Base-by-base conservation (phyloP, 352 stramenopile genomes). In the Globisporangium apiculatum region DNA sequence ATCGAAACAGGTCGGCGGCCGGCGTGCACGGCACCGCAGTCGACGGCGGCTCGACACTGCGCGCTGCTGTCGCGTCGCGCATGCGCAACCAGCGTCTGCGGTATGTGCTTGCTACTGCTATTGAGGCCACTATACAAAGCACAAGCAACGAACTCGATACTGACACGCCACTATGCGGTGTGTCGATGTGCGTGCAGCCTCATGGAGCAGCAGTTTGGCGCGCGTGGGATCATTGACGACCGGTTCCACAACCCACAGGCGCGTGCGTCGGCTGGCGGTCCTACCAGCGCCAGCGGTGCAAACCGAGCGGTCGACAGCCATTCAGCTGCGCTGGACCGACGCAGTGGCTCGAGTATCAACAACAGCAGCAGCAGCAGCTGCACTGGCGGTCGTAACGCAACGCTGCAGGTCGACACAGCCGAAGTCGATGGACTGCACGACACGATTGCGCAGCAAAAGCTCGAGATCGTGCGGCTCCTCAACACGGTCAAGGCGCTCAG, bases 401-500 rank as follows among this genome's bases (percentile, higher is more conserved):
- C 40, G 7, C 7, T 43, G 7, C 11, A 8, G 40, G 11, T 12
- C 7, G 40, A 43, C 40, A 41, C 42, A n/a, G 14, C 42, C 24
- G 78, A 86, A 47, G 43, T 67, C 18, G 70, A 87, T 7, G 61
- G 50, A 6, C 62, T 94, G 9, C 71, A 87, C 45, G 73, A 88
- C 49, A 78, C 72, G 6, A 49, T 91, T 55, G 53, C 69, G 1
- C 70, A 90, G 47, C 83, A 95, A 55, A 93, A 95, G 53, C 76
- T 82, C 55, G 85, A 95, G 60, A 91, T 91, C 35, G 75, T 89
- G 42, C 79, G 85, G 10, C 61, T 95, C 3, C 64, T 92, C 17
- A 91, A 90, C 31, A 87, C 81, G 0, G 79, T 95, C 12, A 95
- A 95, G 65, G 88, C 85, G 2, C 76, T 95, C 41, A 93, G 83